Conservation (phyloP, 2,329 filamentous ascomycete species). For the Diaporthe sp. region DNA sequence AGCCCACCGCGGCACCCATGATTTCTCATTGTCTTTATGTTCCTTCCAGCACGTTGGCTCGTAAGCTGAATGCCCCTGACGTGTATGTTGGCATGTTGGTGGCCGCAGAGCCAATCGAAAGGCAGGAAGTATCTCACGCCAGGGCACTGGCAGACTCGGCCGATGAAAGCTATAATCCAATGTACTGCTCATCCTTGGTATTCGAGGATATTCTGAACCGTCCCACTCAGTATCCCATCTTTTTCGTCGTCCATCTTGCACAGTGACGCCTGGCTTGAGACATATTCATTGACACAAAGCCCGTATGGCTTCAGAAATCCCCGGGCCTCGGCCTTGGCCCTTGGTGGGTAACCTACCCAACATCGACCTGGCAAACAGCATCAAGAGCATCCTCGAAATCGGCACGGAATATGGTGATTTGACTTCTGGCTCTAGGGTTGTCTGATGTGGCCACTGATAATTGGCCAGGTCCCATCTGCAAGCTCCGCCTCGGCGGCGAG, state of each 20-base stretch:
- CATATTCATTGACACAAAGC: not conserved
- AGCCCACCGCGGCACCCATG: too few relatives aligned
- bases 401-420: not conserved
- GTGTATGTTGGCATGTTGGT: not conserved
- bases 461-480: constrained; percentile 15
- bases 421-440: not conserved
- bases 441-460: not conserved
- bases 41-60: not conserved
- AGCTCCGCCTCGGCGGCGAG: constrained; percentile 8
- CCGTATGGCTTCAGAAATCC: not conserved
- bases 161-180: not conserved
- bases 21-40: too few relatives aligned
- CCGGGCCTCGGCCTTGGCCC: not conserved
- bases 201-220: not conserved
- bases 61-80: not conserved
- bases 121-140: not conserved
- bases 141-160: not conserved
- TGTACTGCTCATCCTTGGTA: not conserved
- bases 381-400: not conserved
- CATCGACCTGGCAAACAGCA: constrained; percentile 5
- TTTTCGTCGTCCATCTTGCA: not conserved
- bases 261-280: not conserved
- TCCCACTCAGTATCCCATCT: too few relatives aligned
- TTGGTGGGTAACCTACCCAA: not conserved
- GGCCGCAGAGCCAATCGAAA: not conserved